Evolutionary conservation across 352 stramenopile genomes (phyloP).

Genomic region (Phytophthora nicotianae): DNA sequence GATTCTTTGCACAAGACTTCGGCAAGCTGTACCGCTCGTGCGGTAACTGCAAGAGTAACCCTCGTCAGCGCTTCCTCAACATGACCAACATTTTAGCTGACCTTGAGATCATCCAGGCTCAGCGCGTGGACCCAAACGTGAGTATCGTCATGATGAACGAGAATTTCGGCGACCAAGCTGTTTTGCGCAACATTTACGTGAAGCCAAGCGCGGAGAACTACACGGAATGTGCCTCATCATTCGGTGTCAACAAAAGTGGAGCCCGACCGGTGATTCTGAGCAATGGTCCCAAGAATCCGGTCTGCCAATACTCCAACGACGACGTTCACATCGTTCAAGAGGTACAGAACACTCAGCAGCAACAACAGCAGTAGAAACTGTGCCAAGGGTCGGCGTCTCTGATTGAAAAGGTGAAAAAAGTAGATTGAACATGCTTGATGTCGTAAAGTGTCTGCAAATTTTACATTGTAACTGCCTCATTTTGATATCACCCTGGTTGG

Average conservation of each 20-base stretch:
- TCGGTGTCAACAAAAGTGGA: slow-evolving; percentile 22
- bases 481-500: too few relatives aligned
- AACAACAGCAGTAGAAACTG: background rate
- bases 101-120: background rate
- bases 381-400: background rate
- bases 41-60: background rate
- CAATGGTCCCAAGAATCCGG: slow-evolving; percentile 37
- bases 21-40: slow-evolving; percentile 7
- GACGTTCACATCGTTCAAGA: slow-evolving; percentile 27
- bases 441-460: too few relatives aligned
- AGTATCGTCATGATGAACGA: slow-evolving; percentile 7
- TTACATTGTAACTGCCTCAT: too few relatives aligned
- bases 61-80: slow-evolving; percentile 1
- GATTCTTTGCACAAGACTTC: slow-evolving; percentile 3
- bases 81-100: background rate
- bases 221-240: slow-evolving; percentile 17
- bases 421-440: background rate
- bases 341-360: slow-evolving; percentile 1
- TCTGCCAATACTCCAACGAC: slow-evolving; percentile 28
- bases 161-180: background rate
- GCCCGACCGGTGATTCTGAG: slow-evolving; percentile 15
- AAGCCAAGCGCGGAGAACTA: background rate
- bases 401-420: background rate
- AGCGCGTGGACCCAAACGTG: slow-evolving; percentile 5
- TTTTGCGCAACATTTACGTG: slow-evolving; percentile 4